These are phyloP conservation scores for Tetrahymena elliotti DNA, from an alignment of 73 alveolate species.

Conservation along the genomic window DNA sequence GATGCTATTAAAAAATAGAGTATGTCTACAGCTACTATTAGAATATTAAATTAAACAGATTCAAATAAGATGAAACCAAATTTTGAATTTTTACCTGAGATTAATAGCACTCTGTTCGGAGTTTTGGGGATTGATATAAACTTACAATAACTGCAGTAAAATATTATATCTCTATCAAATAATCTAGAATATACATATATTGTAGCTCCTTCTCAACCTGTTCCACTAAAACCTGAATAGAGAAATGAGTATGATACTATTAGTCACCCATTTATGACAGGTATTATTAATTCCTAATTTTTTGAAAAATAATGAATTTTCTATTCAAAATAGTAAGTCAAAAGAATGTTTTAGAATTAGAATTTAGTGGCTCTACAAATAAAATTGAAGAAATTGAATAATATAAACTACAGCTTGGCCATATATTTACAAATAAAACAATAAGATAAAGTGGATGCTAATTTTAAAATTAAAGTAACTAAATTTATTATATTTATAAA, in stretches of 20 bases:
- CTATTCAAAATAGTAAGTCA: neutral
- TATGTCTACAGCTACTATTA: neutral
- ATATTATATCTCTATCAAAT: neutral
- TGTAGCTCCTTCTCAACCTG: neutral
- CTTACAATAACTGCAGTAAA: neutral
- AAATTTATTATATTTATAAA: neutral
- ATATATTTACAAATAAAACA: neutral
- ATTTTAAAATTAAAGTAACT: neutral
- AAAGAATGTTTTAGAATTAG: neutral
- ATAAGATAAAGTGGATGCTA: neutral
- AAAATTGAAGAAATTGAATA: neutral
- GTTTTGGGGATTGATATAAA: neutral
- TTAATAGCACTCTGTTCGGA: neutral
- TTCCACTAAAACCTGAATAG: neutral
- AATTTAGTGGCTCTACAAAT: neutral
- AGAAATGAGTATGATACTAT: neutral
- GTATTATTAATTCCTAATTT: neutral
- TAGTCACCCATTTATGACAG: neutral
- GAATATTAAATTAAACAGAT: neutral
- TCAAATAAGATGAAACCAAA: neutral
- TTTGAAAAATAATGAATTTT: neutral
- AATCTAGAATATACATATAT: neutral
- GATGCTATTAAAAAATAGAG: neutral
- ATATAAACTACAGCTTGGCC: neutral
- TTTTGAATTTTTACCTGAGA: neutral